A percentile compares a stretch with the other conserved stretches of the same genome.
These are phyloP conservation scores for Penicillium palitans DNA, from an alignment of 2,329 filamentous ascomycete species.

Conservation along the genomic window DNA sequence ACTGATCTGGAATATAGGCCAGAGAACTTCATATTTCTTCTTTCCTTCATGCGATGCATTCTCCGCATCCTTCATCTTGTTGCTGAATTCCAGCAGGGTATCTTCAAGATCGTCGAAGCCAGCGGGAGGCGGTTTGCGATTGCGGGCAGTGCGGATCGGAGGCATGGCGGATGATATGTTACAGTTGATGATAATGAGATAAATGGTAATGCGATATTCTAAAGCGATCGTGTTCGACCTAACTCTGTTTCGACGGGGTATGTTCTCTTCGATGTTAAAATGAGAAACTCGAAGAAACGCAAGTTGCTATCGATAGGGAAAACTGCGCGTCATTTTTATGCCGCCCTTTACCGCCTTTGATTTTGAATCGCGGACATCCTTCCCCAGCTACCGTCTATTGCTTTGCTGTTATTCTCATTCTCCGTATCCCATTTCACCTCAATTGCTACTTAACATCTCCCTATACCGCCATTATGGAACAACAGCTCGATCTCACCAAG, in stretches of 20 bases:
- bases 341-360: conserved; percentile 29
- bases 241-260: neutral
- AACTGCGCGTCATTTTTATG: conserved; percentile 29
- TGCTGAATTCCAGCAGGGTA: conserved; percentile 65
- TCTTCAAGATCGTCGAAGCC: conserved; percentile 70
- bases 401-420: conserved; percentile 1
- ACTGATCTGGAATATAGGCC: conserved; percentile 96
- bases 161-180: conserved; percentile 51
- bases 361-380: conserved; percentile 19
- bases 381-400: neutral
- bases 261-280: neutral
- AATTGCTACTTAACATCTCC: neutral
- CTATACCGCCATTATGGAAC: conserved; percentile 35
- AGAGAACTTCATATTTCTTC: conserved; percentile 88
- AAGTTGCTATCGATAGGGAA: conserved; percentile 12
- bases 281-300: neutral
- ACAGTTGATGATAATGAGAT: neutral
- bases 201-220: neutral
- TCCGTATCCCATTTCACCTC: neutral
- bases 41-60: conserved; percentile 77
- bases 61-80: conserved; percentile 77
- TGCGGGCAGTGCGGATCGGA: conserved; percentile 59
- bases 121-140: conserved; percentile 64
- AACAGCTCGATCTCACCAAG: conserved; percentile 64
- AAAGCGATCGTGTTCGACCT: neutral